Evolutionary conservation across 2,329 filamentous ascomycete genomes (phyloP), one percentile per base, ranked within the genome.

Genomic region (Aspergillus tubingensis): DNA sequence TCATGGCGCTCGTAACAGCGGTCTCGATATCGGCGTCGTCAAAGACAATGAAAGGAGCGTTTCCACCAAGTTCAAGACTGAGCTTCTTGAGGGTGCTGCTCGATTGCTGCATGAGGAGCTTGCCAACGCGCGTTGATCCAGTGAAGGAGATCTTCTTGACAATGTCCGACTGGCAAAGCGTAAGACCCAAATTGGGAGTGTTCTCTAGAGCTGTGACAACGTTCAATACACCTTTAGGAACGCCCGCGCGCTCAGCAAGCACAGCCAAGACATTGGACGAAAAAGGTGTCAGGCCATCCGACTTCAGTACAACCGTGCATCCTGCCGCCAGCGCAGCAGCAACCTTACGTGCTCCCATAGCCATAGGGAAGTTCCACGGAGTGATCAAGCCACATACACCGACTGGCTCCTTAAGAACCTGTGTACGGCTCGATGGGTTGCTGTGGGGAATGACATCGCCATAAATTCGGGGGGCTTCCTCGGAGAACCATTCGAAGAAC

Each of bases 141-240:
- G 94, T 97, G 74, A 98, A 98, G n/a, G 91, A 96, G 47, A 97
- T 84, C 77, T 97, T 97, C 74, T 89, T 94, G 53, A 97, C 82
- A 23, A 85, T 79, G 71, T 88, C 80, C 1, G 57, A 58, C 48
- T 63, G 60, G 21, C 63, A 66, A 7, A 70, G 59, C 1, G 60
- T 54, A 3, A 59, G 19, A 54, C 92, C 93, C 3, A 97, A 83
- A 67, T 88, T 86, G 5, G 87, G 81, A 0, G 91, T 96, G 76
- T 96, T 94, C 44, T 88, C 79, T 5, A 90, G 77, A 0, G 91
- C 84, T 1, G 91, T 94, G 61, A 97, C 82, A 56, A 96, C 81
- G 77, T 97, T 96, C 65, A 97, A 84, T 1, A 96, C 91, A 36
- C 92, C 92, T 68, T 88, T 87, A 39, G 94, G 93, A 19, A 97